Conservation (phyloP, 305 asterid species). For the Solanum hybrid region DNA sequence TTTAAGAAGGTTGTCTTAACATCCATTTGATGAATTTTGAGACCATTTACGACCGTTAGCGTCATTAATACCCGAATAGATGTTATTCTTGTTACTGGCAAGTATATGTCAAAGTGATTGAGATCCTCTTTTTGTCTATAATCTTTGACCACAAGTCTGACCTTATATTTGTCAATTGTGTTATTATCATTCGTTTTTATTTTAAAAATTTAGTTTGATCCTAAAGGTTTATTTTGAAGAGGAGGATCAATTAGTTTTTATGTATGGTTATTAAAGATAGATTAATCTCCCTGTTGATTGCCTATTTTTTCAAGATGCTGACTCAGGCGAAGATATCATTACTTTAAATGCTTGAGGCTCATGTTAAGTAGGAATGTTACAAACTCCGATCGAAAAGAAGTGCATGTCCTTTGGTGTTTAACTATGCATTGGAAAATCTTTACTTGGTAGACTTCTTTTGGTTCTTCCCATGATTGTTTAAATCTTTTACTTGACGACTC, state of each 20-base stretch:
- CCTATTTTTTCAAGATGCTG: no score
- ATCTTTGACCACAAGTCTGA: neutral
- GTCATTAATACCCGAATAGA: no score
- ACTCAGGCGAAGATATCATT: neutral
- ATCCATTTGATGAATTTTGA: neutral
- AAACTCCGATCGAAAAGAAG: neutral
- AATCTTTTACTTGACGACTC: no score
- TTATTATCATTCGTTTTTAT: neutral
- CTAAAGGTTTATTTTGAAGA: neutral
- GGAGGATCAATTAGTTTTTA: neutral
- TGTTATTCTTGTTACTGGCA: neutral
- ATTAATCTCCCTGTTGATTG: neutral
- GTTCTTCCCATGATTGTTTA: no score
- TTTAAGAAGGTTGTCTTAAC: neutral
- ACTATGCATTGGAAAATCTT: neutral
- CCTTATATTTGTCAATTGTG: neutral
- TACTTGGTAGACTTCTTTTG: no score
- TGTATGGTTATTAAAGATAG: neutral
- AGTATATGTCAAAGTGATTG: no score
- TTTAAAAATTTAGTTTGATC: neutral
- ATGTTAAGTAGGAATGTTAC: neutral
- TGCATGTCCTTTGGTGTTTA: neutral
- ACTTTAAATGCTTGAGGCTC: neutral
- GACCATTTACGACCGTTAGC: neutral
- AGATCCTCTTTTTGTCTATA: neutral